phyloP scores from a whole-genome alignment of 2,329 filamentous ascomycete species.

The Cladosporium sp. region DNA sequence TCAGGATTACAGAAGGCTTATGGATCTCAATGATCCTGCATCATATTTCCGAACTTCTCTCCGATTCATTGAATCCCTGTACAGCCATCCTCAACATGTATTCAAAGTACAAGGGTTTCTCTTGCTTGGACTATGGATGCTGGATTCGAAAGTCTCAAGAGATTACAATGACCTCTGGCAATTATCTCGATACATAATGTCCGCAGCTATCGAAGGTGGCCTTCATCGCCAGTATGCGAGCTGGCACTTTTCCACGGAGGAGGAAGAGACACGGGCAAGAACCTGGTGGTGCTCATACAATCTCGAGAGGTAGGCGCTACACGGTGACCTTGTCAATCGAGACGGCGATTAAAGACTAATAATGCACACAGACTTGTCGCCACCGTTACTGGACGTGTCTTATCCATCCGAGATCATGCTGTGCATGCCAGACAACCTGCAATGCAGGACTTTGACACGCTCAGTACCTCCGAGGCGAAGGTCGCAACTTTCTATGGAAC shows the following conservation, averaged over 20 bases:
- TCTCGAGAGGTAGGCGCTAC: background rate
- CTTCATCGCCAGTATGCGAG: constrained; percentile 4
- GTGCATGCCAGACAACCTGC: background rate
- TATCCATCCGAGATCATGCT: background rate
- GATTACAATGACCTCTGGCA: background rate
- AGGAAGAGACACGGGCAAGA: background rate
- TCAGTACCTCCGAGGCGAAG: background rate
- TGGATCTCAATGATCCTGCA: background rate
- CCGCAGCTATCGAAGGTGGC: background rate
- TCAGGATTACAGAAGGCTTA: background rate
- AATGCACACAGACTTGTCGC: background rate
- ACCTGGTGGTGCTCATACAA: constrained; percentile 7
- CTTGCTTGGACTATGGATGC: background rate
- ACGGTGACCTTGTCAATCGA: background rate
- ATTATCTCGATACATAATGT: background rate
- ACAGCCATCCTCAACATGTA: background rate
- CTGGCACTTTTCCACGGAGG: constrained; percentile 2
- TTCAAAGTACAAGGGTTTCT: background rate
- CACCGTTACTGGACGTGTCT: background rate
- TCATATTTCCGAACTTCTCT: background rate
- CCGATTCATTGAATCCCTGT: background rate
- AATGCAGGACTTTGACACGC: background rate
- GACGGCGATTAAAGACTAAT: background rate
- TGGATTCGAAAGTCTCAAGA: background rate
- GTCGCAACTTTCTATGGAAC: background rate